Evolutionary conservation across 202 grass and related monocot species (phyloP).

Genomic region (Brachypodium distachyon): DNA sequence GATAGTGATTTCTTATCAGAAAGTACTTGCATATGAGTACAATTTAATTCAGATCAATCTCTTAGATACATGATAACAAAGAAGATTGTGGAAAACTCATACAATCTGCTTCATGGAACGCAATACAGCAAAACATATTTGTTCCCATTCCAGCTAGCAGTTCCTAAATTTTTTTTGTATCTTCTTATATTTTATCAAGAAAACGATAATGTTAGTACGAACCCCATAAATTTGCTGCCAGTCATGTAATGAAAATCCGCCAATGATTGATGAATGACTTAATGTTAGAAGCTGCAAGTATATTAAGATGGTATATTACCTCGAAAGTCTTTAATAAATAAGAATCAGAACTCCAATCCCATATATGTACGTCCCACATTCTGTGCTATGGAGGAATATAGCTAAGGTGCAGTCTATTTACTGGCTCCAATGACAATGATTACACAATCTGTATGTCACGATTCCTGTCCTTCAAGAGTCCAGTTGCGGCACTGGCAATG

Average conservation of each 20-base stretch:
- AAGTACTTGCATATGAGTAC: too few species aligned
- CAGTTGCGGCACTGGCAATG: slow-evolving; percentile 77
- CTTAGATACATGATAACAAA: background rate
- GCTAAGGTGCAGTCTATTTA: background rate
- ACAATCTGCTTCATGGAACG: background rate
- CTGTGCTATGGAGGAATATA: background rate
- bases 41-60: too few species aligned
- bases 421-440: background rate
- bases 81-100: background rate
- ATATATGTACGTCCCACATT: background rate
- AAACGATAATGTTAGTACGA: background rate
- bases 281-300: background rate
- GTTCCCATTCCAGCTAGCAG: background rate
- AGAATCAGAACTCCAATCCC: background rate
- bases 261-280: background rate
- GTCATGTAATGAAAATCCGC: background rate
- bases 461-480: slow-evolving; percentile 32
- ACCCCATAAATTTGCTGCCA: background rate
- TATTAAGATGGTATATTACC: background rate
- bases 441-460: background rate
- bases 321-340: background rate
- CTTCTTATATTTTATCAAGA: background rate
- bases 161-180: background rate
- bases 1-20: too few species aligned
- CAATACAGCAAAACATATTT: background rate